Base-by-base conservation (phyloP, 2,329 filamentous ascomycete genomes). In the Hypoxylon sp. region DNA sequence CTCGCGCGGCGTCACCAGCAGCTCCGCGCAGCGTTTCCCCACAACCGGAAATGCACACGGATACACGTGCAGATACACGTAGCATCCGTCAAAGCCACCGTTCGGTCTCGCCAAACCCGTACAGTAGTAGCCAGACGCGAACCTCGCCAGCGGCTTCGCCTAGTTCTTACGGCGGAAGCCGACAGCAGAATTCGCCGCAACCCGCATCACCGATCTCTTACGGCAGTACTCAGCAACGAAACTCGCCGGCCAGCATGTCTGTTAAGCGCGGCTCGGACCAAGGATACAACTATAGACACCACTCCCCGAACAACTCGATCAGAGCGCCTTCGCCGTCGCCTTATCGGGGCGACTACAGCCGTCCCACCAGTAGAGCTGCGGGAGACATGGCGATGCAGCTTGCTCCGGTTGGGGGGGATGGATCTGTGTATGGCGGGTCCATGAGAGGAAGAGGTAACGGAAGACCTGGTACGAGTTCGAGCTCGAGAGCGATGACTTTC, bases 301-400 rank as follows among this genome's bases (percentile, higher is more conserved):
- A 83, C 49, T 88, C 88, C 6, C 82, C 86, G 0, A 82, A 82
- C 68, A 82, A 83, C 32, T 68, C 65, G 9, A 63, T 71, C 7
- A 78, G 85, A 34, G 78, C 82, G 1, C 80, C 81, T 0, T 87
- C 86, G 4, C 86, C 86, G 13, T 78, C 82, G 3, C 78, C 85
- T 14, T 84, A 83, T 72, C 74, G 80, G 32, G 73, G 77, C 56
- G 80, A 87, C 73, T 80, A 84, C 63, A 79, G 80, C 60, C 81
- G 86, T 6, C 86, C 87, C 3, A 79, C 80, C 68, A 84, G 85
- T 76, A 79, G 80, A 60, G 79, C 78, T 68, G 50, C 50, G 5
- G 79, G 82, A 60, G 87, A 85, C 17, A 92, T 92, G 89, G 87
- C 91, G 38, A 83, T 93, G 63, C 91, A 93, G 78, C 83, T 93